Percentiles rank a stretch among this genome's conserved stretches.
phyloP scores from a whole-genome alignment of 371 early-diverging fungal species.

The Zopfochytrium polystomum region DNA sequence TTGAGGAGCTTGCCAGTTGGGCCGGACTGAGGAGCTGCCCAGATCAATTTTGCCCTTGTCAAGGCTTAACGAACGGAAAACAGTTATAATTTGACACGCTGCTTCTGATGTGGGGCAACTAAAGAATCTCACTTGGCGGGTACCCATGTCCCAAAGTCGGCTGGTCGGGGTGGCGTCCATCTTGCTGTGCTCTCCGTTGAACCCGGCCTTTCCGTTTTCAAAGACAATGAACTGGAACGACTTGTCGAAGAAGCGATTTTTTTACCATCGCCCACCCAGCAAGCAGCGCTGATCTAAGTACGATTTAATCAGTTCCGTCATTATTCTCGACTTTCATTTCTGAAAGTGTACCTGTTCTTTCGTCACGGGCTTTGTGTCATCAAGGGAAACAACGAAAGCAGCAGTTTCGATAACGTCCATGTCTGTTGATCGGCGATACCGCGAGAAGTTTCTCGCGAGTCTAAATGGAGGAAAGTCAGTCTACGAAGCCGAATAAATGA shows the following conservation, averaged over 20 bases:
- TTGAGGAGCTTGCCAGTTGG: conserved; percentile 60
- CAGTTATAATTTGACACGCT: too few species aligned
- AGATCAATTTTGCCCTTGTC: conserved; percentile 61
- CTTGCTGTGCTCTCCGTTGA: conserved; percentile 92
- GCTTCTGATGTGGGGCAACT: too few species aligned
- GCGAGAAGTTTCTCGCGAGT: conserved; percentile 60
- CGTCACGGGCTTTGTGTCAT: conserved; percentile 76
- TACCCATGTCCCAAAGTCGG: conserved; percentile 69
- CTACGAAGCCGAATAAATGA: neutral
- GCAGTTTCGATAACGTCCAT: conserved; percentile 80
- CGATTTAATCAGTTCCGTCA: neutral
- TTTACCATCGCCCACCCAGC: conserved; percentile 91
- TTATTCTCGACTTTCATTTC: neutral
- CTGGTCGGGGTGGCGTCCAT: conserved; percentile 94
- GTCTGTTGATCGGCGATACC: conserved; percentile 63
- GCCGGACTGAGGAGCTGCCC: conserved; percentile 50
- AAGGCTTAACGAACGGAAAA: conserved; percentile 56
- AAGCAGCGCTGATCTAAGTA: conserved; percentile 39
- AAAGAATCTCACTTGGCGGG: conserved; percentile 87
- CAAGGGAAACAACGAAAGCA: conserved; percentile 83
- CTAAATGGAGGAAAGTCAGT: neutral
- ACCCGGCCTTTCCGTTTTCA: conserved; percentile 94
- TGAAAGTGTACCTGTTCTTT: conserved; percentile 62
- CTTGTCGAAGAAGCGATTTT: conserved; percentile 95
- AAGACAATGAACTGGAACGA: conserved; percentile 88